A percentile compares a stretch with the other conserved stretches of the same genome.
These are phyloP conservation scores for Podaxis sp. DNA, from an alignment of 768 basidiomycete species.

Conservation along the genomic window DNA sequence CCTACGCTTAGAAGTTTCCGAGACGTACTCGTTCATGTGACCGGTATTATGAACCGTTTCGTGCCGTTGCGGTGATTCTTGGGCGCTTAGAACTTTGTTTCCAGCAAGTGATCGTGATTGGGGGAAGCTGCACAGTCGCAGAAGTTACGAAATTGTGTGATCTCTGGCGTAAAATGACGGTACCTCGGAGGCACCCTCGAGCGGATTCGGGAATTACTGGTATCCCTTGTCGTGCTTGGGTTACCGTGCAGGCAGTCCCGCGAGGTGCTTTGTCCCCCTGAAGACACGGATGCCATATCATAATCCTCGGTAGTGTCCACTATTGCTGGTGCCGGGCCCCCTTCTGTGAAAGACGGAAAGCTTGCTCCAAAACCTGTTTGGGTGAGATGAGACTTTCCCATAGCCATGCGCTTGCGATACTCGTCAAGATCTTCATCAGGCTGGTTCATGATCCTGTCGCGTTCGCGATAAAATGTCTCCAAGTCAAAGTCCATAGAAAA, in stretches of 20 bases:
- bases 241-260: not conserved
- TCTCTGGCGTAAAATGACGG: not conserved
- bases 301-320: not conserved
- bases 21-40: not conserved
- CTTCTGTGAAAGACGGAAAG: constrained; percentile 3
- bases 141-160: not conserved
- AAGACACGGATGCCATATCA: not conserved
- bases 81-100: not conserved
- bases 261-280: constrained; percentile 6
- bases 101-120: not conserved
- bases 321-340: not conserved
- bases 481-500: constrained; percentile 30
- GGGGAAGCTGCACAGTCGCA: not conserved
- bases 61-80: not conserved
- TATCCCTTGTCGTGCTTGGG: not conserved
- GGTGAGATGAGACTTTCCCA: constrained; percentile 10
- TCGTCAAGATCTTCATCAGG: constrained; percentile 53
- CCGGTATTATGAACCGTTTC: not conserved
- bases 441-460: constrained; percentile 51
- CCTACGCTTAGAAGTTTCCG: not conserved
- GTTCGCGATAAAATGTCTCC: constrained; percentile 53
- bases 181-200: not conserved
- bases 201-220: not conserved
- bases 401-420: constrained; percentile 37
- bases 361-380: not conserved